Evolutionary conservation across 768 basidiomycete species (phyloP), one percentile per base, ranked within the genome.

Genomic region (Chiua virens): DNA sequence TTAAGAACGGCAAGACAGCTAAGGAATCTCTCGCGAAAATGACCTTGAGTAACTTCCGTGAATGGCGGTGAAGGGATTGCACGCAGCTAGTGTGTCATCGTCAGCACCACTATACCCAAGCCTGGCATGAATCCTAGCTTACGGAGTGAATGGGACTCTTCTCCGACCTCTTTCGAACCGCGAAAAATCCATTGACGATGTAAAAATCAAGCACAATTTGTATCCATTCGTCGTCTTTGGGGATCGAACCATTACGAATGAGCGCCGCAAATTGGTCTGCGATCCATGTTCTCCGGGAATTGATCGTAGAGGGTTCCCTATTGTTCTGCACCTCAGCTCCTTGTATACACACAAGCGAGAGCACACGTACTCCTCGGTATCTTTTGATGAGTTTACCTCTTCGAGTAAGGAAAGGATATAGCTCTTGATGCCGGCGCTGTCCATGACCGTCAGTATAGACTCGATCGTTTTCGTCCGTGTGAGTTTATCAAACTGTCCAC

Each of bases 391-490:
- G 59, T 86, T 79, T 42, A 85, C 72, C 54, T 89, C 80, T 15
- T 73, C 72, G 34, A 90, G 73, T 21, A 98, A 72, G 69, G 89
- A 84, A 32, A 76, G 68, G 40, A 94, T 81, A 69, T 95, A 98
- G 35, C 72, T 79, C 57, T 80, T 78, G 55, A 97, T 88, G 9
- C 92, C 93, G 2, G 82, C 75, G 1, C 72, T 68, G 57, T 87
- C 82, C 79, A 94, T 84, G 32, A 80, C 81, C 4, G 82, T 77
- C 49, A 98, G 73, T 49, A 98, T 85, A 1, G 81, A 79, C 71
- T 96, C 93, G 32, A 98, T 80, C 1, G 92, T 96, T 71, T 94
- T 97, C 9, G 95, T 95, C 68, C 84, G 88, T 11, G 95, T 96
- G 50, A 96, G 68, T 67, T 81, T 87, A 71, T 99, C 96, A 60